These are phyloP conservation scores for Tetrahymena malaccensis DNA, from an alignment of 73 alveolate species.

Conservation along the genomic window DNA sequence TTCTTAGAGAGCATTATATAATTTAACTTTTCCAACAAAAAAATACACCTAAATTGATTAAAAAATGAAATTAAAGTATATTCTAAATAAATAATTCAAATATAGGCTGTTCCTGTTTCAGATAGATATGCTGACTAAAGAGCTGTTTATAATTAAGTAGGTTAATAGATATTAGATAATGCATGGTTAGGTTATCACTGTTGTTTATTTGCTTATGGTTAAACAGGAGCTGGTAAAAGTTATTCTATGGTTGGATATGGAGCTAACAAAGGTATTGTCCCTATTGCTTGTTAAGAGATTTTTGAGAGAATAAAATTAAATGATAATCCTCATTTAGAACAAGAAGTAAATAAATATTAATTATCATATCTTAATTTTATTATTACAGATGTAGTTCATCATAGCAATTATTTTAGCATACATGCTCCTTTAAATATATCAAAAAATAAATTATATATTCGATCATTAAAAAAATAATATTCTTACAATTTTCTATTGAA, in stretches of 20 bases:
- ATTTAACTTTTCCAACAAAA: slow-evolving; percentile 22
- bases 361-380: too few relatives aligned
- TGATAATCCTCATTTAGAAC: not conserved
- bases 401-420: not conserved
- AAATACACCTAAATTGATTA: not conserved
- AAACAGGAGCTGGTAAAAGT: slow-evolving; percentile 95
- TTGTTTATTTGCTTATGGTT: slow-evolving; percentile 99
- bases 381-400: not conserved
- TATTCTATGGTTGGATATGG: slow-evolving; percentile 98
- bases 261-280: slow-evolving; percentile 97
- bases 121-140: slow-evolving; percentile 89
- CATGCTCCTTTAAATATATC: too few relatives aligned
- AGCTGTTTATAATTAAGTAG: slow-evolving; percentile 83
- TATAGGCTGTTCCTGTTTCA: not conserved
- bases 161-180: slow-evolving; percentile 61
- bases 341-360: not conserved
- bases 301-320: slow-evolving; percentile 46
- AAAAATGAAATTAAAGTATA: not conserved
- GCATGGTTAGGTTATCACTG: slow-evolving; percentile 99
- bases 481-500: not conserved
- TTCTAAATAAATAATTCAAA: not conserved
- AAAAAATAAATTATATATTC: too few relatives aligned
- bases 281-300: slow-evolving; percentile 97
- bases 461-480: not conserved
- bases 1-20: slow-evolving; percentile 29